phyloP scores from a whole-genome alignment of 176 grass and related monocot species.

The Juncus effusus region DNA sequence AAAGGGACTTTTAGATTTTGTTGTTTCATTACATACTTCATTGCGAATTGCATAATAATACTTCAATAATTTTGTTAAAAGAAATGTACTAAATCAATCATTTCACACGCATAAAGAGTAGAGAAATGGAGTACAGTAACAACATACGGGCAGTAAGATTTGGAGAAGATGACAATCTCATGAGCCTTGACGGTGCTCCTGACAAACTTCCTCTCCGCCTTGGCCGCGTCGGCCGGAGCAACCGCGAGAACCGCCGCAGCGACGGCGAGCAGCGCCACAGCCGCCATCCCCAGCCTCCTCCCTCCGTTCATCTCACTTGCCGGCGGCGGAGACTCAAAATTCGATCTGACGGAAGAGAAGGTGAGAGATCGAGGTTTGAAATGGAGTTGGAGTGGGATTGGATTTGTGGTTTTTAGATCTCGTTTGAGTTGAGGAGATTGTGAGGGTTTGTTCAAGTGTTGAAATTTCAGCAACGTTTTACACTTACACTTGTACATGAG shows the following conservation, averaged over 20 bases:
- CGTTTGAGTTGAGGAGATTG: too few relatives aligned
- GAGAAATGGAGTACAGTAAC: constrained; percentile 5
- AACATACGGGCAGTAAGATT: constrained; percentile 47
- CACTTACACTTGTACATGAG: too few relatives aligned
- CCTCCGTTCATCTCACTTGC: not conserved
- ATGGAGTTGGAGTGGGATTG: not conserved
- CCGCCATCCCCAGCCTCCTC: constrained; percentile 27
- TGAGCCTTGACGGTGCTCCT: constrained; percentile 35
- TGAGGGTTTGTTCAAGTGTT: too few relatives aligned
- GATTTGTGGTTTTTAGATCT: not conserved
- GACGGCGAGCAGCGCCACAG: constrained; percentile 24
- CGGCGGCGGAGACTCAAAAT: not conserved
- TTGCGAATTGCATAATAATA: too few relatives aligned
- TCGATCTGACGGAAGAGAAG: constrained; percentile 5
- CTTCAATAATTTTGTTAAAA: too few relatives aligned
- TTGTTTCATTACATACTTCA: too few relatives aligned
- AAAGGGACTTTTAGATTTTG: too few relatives aligned
- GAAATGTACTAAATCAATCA: too few relatives aligned
- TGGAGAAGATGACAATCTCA: constrained; percentile 49
- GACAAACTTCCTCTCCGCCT: constrained; percentile 27
- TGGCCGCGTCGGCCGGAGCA: constrained; percentile 13
- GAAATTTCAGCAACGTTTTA: too few relatives aligned
- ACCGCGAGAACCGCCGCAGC: constrained; percentile 7
- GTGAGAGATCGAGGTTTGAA: not conserved
- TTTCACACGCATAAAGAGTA: not conserved